A percentile compares a stretch with the other conserved stretches of the same genome.
Conservation (phyloP, 768 basidiomycete species). For the Suillus fuscotomentosus region DNA sequence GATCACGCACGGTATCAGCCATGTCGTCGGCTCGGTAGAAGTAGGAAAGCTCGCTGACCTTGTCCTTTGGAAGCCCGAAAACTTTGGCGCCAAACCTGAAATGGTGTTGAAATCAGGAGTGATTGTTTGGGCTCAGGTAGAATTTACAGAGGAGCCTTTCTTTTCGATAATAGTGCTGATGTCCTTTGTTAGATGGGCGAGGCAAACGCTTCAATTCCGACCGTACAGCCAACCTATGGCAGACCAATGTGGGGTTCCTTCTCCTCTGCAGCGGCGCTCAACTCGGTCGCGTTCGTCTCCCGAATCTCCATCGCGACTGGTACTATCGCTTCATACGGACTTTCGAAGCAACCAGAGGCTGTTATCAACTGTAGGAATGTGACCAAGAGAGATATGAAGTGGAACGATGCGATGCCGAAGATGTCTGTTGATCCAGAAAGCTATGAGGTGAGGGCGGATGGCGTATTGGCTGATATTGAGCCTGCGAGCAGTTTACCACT, state of each 20-base stretch:
- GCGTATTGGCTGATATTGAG: slow-evolving; percentile 68
- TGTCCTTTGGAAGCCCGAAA: slow-evolving; percentile 92
- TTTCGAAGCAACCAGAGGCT: slow-evolving; percentile 70
- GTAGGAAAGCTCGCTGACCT: slow-evolving; percentile 88
- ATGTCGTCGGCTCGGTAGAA: slow-evolving; percentile 81
- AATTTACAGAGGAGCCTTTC: slow-evolving; percentile 15
- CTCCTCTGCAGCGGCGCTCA: slow-evolving; percentile 74
- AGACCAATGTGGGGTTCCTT: slow-evolving; percentile 94
- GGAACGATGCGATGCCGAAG: slow-evolving; percentile 77
- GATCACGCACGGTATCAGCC: slow-evolving; percentile 89
- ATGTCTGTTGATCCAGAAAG: slow-evolving; percentile 92
- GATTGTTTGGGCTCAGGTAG: slow-evolving; percentile 85
- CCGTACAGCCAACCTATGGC: slow-evolving; percentile 84
- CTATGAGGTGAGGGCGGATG: slow-evolving; percentile 84
- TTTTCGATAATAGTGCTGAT: background rate
- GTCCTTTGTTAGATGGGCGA: slow-evolving; percentile 77
- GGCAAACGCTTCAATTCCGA: slow-evolving; percentile 94
- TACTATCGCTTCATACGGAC: slow-evolving; percentile 59
- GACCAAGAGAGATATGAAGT: slow-evolving; percentile 90
- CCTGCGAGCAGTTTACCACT: slow-evolving; percentile 73
- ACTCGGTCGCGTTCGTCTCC: slow-evolving; percentile 88
- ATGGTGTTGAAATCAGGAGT: slow-evolving; percentile 95
- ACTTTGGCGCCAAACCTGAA: slow-evolving; percentile 90
- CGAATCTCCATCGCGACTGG: slow-evolving; percentile 61
- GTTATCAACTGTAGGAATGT: slow-evolving; percentile 76